Base-by-base conservation (phyloP, 2,329 filamentous ascomycete species). In the Acephala macrosclerotiorum region DNA sequence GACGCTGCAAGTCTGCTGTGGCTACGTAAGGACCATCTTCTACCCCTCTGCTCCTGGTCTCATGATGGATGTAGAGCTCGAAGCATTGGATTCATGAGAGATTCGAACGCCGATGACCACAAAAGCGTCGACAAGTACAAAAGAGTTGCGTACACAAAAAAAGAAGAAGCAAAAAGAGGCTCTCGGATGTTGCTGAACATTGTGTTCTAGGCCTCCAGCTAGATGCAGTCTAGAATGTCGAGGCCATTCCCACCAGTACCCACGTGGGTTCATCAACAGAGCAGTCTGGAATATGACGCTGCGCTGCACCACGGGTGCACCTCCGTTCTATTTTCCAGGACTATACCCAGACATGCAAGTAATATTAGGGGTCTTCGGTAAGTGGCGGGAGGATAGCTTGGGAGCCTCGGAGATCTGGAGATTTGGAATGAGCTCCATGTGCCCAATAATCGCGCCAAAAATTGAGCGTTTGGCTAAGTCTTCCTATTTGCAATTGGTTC, bases 141-240 rank as follows among this genome's bases (percentile, higher is more conserved):
- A 16, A 6, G 40, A 6, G 11, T 16, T 16, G 40, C 40, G 16
- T n/a, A 42, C n/a, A 6, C 14, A 42, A 4, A 33, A 33, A 33
- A 33, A 33, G 29, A 33, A 4, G 29, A 42, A 40, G 36, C 36
- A 26, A 60, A 18, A 38, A 18, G 42, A 35, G 26, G n/a, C 25
- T 49, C 9, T 53, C 42, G 26, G 33, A 40, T 16, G 25, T 20
- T 36, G 38, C 11, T 53, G 20, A 29, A 35, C 7, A 22, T 18
- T 16, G n/a, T 22, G 20, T 38, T 60, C 58, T 60, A 51, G 58
- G 26, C 33, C 51, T 20, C 18, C 16, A 18, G n/a, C 40, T 42
- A 18, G 40, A n/a, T 2, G 40, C 2, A n/a, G 40, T n/a, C 40
- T 42, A 42, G 40, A 42, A 16, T 42, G 40, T 42, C 6, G 18